Evolutionary conservation across 169 alveolate species (phyloP).

Genomic region (Theileria sp.): DNA sequence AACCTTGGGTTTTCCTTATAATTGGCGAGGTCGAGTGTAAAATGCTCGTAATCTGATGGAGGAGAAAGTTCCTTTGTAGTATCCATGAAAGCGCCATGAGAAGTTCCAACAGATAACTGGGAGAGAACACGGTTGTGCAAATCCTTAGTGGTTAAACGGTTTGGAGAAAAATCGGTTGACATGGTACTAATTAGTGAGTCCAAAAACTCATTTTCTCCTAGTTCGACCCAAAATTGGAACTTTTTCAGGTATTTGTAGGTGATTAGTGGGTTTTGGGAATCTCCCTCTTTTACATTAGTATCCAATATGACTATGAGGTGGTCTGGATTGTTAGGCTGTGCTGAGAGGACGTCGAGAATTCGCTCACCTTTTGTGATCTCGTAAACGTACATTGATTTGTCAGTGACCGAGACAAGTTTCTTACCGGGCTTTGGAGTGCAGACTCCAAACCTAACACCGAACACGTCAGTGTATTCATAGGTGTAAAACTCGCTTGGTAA

Average conservation of each 20-base stretch:
- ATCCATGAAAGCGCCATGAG: neutral
- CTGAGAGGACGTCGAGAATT: neutral
- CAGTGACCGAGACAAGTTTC: neutral
- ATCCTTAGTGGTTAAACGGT: neutral
- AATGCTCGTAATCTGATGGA: neutral
- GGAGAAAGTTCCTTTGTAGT: neutral
- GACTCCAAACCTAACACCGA: neutral
- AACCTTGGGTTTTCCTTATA: neutral
- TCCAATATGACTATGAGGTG: neutral
- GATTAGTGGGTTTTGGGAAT: neutral
- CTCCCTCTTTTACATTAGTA: neutral
- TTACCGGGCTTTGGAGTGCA: conserved; percentile 4
- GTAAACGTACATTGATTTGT: neutral
- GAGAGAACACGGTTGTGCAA: neutral
- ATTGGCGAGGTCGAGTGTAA: neutral
- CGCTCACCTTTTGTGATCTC: neutral
- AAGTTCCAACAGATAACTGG: neutral
- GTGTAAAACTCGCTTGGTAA: conserved; percentile 2
- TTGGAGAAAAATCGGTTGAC: neutral
- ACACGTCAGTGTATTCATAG: neutral
- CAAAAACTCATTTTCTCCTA: neutral
- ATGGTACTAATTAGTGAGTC: neutral
- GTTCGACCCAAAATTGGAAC: neutral
- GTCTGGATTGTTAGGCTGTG: conserved; percentile 4
- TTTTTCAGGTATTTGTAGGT: neutral